Percentiles rank a stretch among this genome's conserved stretches.
Evolutionary conservation across 176 grass and related monocot species (phyloP).

Genomic region (Carex scoparia): DNA sequence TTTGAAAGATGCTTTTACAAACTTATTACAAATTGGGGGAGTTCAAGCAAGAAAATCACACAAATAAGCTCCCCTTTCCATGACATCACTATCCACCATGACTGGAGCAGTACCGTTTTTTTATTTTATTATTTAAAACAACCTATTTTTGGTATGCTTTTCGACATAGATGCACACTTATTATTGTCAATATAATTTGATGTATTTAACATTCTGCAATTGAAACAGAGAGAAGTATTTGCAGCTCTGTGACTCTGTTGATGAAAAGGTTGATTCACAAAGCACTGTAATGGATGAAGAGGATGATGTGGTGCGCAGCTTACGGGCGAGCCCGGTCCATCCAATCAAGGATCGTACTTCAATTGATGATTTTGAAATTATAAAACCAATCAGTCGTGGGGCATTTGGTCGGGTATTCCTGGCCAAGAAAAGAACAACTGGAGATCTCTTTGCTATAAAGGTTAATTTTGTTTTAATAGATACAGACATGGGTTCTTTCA

Average conservation of each 20-base stretch:
- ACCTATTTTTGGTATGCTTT: neutral
- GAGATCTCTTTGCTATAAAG: slow-evolving; percentile 99
- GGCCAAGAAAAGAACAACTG: slow-evolving; percentile 98
- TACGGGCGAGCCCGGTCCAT: slow-evolving; percentile 90
- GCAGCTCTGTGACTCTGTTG: slow-evolving; percentile 91
- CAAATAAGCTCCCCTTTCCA: neutral
- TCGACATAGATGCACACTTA: neutral
- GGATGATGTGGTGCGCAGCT: slow-evolving; percentile 91
- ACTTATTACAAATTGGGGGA: neutral
- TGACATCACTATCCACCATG: neutral
- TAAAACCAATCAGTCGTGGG: slow-evolving; percentile 96
- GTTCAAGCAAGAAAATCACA: neutral
- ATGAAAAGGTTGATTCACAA: slow-evolving; percentile 83
- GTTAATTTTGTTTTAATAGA: slow-evolving; percentile 32
- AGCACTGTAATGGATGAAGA: slow-evolving; percentile 98
- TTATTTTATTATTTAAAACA: neutral
- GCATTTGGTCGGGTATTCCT: slow-evolving; percentile 99
- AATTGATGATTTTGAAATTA: slow-evolving; percentile 99
- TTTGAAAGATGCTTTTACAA: neutral
- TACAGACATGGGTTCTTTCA: neutral
- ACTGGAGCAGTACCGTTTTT: neutral
- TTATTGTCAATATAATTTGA: neutral
- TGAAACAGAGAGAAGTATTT: slow-evolving; percentile 86
- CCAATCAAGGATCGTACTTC: slow-evolving; percentile 92
- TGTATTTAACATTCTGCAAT: slow-evolving; percentile 17